Evolutionary conservation across 257 asterid genomes (phyloP).

Genomic region (Verbena officinalis): DNA sequence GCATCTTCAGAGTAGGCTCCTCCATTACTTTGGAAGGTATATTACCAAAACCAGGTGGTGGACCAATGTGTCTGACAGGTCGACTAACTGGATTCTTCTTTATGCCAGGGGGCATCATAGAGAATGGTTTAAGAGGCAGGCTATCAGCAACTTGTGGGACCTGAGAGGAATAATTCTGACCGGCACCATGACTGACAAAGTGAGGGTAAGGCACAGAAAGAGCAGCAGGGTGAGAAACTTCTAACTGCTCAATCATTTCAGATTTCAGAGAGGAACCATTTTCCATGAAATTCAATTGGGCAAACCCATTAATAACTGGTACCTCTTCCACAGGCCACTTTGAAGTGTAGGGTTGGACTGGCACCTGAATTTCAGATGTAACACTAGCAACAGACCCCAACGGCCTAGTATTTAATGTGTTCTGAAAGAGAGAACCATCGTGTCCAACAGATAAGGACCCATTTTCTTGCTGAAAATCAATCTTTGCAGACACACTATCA

Average conservation of each 20-base stretch:
- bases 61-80: constrained; percentile 86
- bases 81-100: constrained; percentile 91
- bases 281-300: constrained; percentile 57
- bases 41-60: constrained; percentile 98
- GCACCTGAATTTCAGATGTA: constrained; percentile 49
- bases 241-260: constrained; percentile 51
- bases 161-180: constrained; percentile 41
- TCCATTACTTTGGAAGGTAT: constrained; percentile 71
- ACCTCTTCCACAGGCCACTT: constrained; percentile 59
- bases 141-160: constrained; percentile 47
- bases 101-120: constrained; percentile 51
- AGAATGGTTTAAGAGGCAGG: constrained; percentile 46
- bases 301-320: constrained; percentile 51
- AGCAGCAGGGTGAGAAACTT: constrained; percentile 52
- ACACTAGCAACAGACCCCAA: constrained; percentile 35
- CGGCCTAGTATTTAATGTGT: constrained; percentile 40
- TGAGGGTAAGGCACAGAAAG: constrained; percentile 55
- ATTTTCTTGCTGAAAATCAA: constrained; percentile 41
- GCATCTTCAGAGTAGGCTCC: constrained; percentile 34
- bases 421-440: constrained; percentile 46
- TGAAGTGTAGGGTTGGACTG: constrained; percentile 45
- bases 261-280: constrained; percentile 46
- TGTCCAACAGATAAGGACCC: constrained; percentile 44
- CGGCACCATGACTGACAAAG: constrained; percentile 38
- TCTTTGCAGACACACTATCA: constrained; percentile 36